Conservation (phyloP, 2,329 filamentous ascomycete genomes). For the Aspergillus hortae region DNA sequence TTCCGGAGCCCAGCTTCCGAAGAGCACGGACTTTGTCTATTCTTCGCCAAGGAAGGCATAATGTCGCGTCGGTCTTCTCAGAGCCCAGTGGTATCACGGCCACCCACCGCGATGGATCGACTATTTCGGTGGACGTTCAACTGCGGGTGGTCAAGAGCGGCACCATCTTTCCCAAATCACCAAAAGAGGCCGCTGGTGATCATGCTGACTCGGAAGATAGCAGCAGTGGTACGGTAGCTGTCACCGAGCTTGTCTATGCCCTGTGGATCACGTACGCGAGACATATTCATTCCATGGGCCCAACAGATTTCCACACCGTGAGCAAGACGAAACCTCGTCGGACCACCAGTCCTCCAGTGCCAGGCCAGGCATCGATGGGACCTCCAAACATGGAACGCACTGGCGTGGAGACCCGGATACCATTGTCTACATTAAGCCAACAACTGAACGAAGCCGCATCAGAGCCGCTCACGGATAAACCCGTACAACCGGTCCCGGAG, state of each 20-base stretch:
- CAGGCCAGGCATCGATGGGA: slow-evolving; percentile 60
- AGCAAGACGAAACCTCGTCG: slow-evolving; percentile 56
- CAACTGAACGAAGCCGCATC: slow-evolving; percentile 51
- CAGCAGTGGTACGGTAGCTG: slow-evolving; percentile 42
- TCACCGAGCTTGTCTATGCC: slow-evolving; percentile 82
- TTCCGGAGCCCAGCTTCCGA: slow-evolving; percentile 93
- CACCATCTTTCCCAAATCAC: slow-evolving; percentile 57
- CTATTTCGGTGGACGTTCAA: slow-evolving; percentile 91
- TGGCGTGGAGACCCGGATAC: slow-evolving; percentile 34
- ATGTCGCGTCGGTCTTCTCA: slow-evolving; percentile 74
- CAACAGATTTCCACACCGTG: slow-evolving; percentile 48
- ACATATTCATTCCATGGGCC: slow-evolving; percentile 75
- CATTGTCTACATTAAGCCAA: slow-evolving; percentile 48
- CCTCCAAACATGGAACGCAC: slow-evolving; percentile 20
- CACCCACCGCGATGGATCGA: slow-evolving; percentile 83
- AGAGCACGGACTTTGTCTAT: slow-evolving; percentile 81
- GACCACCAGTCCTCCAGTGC: slow-evolving; percentile 67
- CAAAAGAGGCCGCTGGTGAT: slow-evolving; percentile 64
- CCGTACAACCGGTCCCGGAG: slow-evolving; percentile 35
- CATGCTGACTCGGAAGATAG: slow-evolving; percentile 52
- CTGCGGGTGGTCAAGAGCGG: slow-evolving; percentile 95
- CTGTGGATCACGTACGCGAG: slow-evolving; percentile 97
- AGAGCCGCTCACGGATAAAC: slow-evolving; percentile 41
- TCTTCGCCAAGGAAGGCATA: slow-evolving; percentile 75
- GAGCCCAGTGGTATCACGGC: slow-evolving; percentile 80